Evolutionary conservation across 257 asterid genomes (phyloP).

Genomic region (Solanum neorickii): DNA sequence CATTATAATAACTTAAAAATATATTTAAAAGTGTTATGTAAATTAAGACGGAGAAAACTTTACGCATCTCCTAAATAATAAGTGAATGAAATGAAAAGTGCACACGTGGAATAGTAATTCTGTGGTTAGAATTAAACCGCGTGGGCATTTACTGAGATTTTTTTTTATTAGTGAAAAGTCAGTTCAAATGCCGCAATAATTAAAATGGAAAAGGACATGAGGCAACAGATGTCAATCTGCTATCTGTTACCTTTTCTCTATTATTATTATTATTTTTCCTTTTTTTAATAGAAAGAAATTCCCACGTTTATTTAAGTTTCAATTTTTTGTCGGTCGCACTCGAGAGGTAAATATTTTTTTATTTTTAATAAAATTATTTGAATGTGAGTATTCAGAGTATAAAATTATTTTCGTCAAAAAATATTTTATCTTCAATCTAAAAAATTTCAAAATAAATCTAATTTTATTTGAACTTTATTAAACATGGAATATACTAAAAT

Average conservation of each 20-base stretch:
- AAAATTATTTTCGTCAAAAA: too few relatives aligned
- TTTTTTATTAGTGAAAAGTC: background rate
- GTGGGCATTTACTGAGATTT: background rate
- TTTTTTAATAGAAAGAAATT: background rate
- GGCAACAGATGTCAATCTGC: background rate
- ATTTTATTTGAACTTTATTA: too few relatives aligned
- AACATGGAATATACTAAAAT: too few relatives aligned
- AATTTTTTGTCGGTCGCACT: background rate
- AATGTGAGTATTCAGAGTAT: too few relatives aligned
- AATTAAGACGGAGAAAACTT: too few relatives aligned
- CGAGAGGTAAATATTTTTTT: too few relatives aligned
- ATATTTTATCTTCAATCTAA: too few relatives aligned
- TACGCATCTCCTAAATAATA: too few relatives aligned
- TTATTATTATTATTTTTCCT: too few relatives aligned
- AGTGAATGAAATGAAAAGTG: too few relatives aligned
- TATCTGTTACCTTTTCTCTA: background rate
- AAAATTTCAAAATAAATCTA: accelerated
- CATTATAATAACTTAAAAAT: too few relatives aligned
- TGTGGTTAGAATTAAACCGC: background rate
- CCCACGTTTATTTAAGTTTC: background rate
- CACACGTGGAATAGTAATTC: background rate
- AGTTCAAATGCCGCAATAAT: background rate
- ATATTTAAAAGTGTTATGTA: too few relatives aligned
- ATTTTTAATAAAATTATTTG: accelerated
- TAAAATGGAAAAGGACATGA: background rate